phyloP scores from a whole-genome alignment of 1,284 basidiomycete species.

The Phylloporus sp. region DNA sequence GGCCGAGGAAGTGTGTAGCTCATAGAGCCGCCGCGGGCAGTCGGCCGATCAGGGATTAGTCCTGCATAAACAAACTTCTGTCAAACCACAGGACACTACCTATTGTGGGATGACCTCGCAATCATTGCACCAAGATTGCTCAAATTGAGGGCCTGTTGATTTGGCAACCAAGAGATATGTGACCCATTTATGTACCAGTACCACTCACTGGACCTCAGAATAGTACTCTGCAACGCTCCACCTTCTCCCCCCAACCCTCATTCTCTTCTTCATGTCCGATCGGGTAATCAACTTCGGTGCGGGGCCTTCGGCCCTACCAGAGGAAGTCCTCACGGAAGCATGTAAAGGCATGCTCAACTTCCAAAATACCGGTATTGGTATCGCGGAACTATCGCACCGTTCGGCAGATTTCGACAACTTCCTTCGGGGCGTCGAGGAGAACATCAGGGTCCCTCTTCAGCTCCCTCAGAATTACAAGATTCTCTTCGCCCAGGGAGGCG shows the following conservation, averaged over 20 bases:
- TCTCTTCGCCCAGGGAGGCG: slow-evolving; percentile 93
- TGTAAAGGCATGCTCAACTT: slow-evolving; percentile 85
- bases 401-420: slow-evolving; percentile 85
- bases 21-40: too few relatives aligned
- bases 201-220: too few relatives aligned
- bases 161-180: not conserved
- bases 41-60: too few relatives aligned
- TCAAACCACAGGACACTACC: too few relatives aligned
- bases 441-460: slow-evolving; percentile 74
- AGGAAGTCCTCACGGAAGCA: slow-evolving; percentile 81
- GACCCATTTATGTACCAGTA: not conserved
- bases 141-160: not conserved
- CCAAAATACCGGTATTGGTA: slow-evolving; percentile 86
- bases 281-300: slow-evolving; percentile 89
- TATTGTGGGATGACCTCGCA: too few relatives aligned
- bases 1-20: too few relatives aligned
- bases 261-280: slow-evolving; percentile 23
- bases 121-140: slow-evolving; percentile 2
- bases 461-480: slow-evolving; percentile 87
- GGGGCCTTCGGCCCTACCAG: slow-evolving; percentile 88
- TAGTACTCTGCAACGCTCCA: not conserved
- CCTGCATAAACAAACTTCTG: too few relatives aligned
- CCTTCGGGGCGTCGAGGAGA: slow-evolving; percentile 67
- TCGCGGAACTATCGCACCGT: slow-evolving; percentile 93
- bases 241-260: not conserved